Conservation (phyloP, 371 early-diverging fungal genomes). For the Mortierella sp. region DNA sequence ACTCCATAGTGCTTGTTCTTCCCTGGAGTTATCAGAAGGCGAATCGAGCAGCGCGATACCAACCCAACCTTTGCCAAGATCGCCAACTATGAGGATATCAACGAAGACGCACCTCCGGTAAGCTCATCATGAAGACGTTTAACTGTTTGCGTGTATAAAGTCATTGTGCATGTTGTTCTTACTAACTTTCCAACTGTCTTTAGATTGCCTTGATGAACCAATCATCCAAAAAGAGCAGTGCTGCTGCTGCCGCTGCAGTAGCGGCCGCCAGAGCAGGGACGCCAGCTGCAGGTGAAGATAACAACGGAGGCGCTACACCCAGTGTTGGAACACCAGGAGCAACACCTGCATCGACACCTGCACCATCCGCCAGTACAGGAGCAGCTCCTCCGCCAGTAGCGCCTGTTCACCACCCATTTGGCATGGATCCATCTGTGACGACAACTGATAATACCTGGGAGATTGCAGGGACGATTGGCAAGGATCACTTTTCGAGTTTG, state of each 20-base stretch:
- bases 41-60: constrained; percentile 46
- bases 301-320: constrained; percentile 11
- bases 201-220: constrained; percentile 39
- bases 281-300: constrained; percentile 33
- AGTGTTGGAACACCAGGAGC: constrained; percentile 38
- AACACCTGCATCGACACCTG: constrained; percentile 42
- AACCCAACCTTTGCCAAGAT: constrained; percentile 34
- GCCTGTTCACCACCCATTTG: constrained; percentile 25
- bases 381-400: constrained; percentile 10
- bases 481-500: constrained; percentile 41
- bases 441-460: constrained; percentile 46
- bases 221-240: constrained; percentile 31
- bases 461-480: constrained; percentile 45
- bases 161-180: not conserved
- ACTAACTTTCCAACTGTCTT: not conserved
- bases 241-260: constrained; percentile 34
- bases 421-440: constrained; percentile 47
- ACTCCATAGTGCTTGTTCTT: constrained; percentile 61
- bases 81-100: constrained; percentile 47
- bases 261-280: constrained; percentile 40
- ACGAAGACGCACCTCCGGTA: constrained; percentile 52
- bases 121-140: not conserved
- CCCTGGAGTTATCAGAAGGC: constrained; percentile 63
- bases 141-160: not conserved
- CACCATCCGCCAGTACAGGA: constrained; percentile 21